Evolutionary conservation across 805 yeast genomes (phyloP), one percentile per base, ranked within the genome.

Genomic region (Lipomyces yamadae): DNA sequence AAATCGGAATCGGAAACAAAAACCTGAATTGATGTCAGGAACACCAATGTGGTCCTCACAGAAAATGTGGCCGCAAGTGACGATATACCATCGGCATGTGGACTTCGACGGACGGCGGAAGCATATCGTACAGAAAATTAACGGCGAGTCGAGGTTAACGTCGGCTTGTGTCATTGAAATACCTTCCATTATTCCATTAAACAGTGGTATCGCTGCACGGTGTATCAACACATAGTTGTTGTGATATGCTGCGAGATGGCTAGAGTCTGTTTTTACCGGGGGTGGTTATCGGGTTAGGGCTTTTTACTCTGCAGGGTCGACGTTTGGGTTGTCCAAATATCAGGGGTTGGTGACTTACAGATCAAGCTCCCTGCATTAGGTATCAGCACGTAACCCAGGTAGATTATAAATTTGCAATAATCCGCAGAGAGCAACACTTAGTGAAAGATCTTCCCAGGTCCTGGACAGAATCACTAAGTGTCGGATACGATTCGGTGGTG

Each of bases 41-140:
- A 63, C 42, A 2, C 53, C 69, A 6, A 66, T 39, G 42, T 66
- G 69, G 4, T 37, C 48, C 4, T 57, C 62, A 32, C 69, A 66
- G 33, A 66, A 66, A 2, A 59, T 61, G 52, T 66, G 69, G 6
- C 69, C 69, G 29, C 69, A 66, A 4, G 39, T 58, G 24, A 59
- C 34, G 3, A 66, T 55, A 33, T 63, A 66, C 34, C 63, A 66
- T 15, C 53, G 24, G 35, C 53, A 54, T 8, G 45, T 15, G 3
- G 56, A 35, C 11, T 37, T 39, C 29, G 66, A 39, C 13, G 58
- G 54, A 2, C 29, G 24, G 11, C 52, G 57, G 54, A 66, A 63
- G 18, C 69, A 66, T 35, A 29, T 34, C 56, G 60, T 66, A 54
- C 69, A 66, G 37, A 52, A 66, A 4, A 66, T 56, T 61, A 66